phyloP scores from a whole-genome alignment of 1,284 basidiomycete genomes.

The Tylopilus sp. region DNA sequence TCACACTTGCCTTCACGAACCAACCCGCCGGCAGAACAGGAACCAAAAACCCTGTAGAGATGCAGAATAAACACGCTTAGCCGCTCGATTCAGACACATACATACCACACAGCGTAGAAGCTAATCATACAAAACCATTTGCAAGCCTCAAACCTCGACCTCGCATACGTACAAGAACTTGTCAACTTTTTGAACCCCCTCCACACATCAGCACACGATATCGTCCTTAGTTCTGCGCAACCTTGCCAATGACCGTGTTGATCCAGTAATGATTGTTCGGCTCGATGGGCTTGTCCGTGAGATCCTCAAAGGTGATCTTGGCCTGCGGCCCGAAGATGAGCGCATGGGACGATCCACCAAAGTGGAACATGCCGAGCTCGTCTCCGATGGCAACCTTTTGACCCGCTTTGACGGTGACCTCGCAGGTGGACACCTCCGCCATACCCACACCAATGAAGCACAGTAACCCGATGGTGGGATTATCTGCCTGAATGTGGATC shows the following conservation, averaged over 20 bases:
- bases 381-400: neutral
- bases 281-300: neutral
- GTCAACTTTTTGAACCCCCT: neutral
- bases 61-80: too few relatives aligned
- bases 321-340: neutral
- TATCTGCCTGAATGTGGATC: slow-evolving; percentile 46
- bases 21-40: too few relatives aligned
- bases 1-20: too few relatives aligned
- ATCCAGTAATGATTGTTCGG: neutral
- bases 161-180: neutral
- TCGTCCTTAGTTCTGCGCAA: neutral
- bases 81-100: neutral
- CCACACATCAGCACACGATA: neutral
- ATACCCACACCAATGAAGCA: neutral
- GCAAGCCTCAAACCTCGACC: neutral
- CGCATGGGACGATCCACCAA: neutral
- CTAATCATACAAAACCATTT: neutral
- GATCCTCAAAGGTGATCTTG: neutral
- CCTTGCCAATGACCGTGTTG: neutral
- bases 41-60: too few relatives aligned
- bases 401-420: neutral
- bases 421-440: slow-evolving; percentile 4
- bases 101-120: neutral
- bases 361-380: slow-evolving; percentile 5
- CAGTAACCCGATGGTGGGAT: neutral